These are phyloP conservation scores for Phytophthora europaea DNA, from an alignment of 352 stramenopile genomes.

Conservation along the genomic window DNA sequence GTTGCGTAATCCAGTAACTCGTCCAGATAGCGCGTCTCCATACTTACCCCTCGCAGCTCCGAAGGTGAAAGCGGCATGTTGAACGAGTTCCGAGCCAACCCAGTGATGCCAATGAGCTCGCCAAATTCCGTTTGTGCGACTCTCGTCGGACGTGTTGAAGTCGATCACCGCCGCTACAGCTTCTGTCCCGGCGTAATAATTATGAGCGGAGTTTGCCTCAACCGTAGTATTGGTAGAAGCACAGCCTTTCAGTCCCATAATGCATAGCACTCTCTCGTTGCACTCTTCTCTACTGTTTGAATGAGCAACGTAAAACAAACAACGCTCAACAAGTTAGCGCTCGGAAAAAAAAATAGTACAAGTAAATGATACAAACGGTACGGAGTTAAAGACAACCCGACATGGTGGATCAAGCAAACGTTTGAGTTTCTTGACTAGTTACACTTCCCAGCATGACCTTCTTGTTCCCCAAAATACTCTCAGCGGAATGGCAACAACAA, in stretches of 20 bases:
- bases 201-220: constrained; percentile 20
- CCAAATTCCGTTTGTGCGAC: constrained; percentile 9
- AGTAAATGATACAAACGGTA: background rate
- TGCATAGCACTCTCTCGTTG: constrained; percentile 23
- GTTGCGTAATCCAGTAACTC: constrained; percentile 33
- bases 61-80: background rate
- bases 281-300: too few species aligned
- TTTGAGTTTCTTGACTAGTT: constrained; percentile 62
- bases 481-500: constrained; percentile 50
- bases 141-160: constrained; percentile 23
- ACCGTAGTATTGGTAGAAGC: constrained; percentile 18
- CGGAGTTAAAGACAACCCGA: background rate
- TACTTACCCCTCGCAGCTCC: constrained; percentile 9
- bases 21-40: background rate
- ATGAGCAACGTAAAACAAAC: background rate
- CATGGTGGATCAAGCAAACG: constrained; percentile 52
- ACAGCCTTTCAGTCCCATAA: constrained; percentile 18
- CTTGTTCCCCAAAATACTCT: constrained; percentile 57
- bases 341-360: background rate
- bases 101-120: constrained; percentile 1
- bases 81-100: constrained; percentile 5
- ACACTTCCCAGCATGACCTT: constrained; percentile 65
- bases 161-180: constrained; percentile 1
- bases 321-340: background rate
- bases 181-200: constrained; percentile 19